Conservation (phyloP, 1,284 basidiomycete genomes). For the Anthracocystis walkeri region DNA sequence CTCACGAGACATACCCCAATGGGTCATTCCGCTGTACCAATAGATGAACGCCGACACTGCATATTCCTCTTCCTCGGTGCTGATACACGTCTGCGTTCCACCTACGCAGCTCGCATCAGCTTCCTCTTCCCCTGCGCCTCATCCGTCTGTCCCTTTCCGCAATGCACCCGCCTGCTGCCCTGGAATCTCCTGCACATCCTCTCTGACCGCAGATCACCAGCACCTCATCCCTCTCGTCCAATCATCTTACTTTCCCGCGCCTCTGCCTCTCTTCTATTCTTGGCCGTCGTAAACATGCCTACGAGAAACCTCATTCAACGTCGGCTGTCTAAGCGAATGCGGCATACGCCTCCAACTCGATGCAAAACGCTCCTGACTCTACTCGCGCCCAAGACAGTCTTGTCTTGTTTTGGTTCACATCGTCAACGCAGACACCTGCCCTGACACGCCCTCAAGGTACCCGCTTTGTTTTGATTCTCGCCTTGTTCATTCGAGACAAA, state of each 20-base stretch:
- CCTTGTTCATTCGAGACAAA: not conserved
- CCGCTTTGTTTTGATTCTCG: slow-evolving; percentile 43
- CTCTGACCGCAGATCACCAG: slow-evolving; percentile 2
- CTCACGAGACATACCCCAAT: slow-evolving; percentile 37
- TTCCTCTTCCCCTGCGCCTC: slow-evolving; percentile 6
- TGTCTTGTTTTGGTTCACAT: not conserved
- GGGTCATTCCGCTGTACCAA: slow-evolving; percentile 17
- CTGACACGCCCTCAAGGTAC: slow-evolving; percentile 1
- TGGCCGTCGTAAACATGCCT: slow-evolving; percentile 38
- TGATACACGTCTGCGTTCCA: slow-evolving; percentile 2
- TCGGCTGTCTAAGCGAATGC: slow-evolving; percentile 41
- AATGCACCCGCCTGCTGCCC: slow-evolving; percentile 47
- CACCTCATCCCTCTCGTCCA: not conserved
- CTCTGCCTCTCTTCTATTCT: slow-evolving; percentile 1
- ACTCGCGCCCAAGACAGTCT: slow-evolving; percentile 15
- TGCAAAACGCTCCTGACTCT: slow-evolving; percentile 2
- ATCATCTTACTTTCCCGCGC: not conserved
- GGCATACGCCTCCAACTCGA: slow-evolving; percentile 21
- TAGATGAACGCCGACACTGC: slow-evolving; percentile 8
- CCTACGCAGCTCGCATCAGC: not conserved
- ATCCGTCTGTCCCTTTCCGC: slow-evolving; percentile 13
- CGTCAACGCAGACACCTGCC: not conserved
- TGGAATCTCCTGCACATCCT: slow-evolving; percentile 40
- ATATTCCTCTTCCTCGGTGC: not conserved
- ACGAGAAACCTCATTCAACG: slow-evolving; percentile 44